These are phyloP conservation scores for Penicillium cosmopolitanum DNA, from an alignment of 495 filamentous ascomycete species.

Conservation along the genomic window DNA sequence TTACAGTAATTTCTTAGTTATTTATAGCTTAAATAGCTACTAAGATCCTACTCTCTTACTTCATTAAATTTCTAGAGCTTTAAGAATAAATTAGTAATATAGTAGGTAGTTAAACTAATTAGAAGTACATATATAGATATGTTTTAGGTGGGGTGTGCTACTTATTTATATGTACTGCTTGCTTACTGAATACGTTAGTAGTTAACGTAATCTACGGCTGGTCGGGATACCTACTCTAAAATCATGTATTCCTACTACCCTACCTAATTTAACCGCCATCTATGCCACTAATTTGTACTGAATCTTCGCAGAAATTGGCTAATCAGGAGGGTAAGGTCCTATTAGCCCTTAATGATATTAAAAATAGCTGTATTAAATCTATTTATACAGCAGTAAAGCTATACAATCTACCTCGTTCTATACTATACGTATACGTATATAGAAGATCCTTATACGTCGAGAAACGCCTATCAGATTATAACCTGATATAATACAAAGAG, in stretches of 20 bases:
- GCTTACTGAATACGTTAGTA: no score
- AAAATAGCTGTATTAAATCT: conserved; percentile 1
- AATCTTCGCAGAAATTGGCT: background rate
- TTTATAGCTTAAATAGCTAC: no score
- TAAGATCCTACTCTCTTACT: no score
- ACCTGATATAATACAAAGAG: background rate
- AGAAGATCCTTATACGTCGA: background rate
- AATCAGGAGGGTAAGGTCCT: background rate
- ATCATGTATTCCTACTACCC: background rate
- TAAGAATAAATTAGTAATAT: no score
- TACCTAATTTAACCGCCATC: background rate
- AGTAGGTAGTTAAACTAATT: no score
- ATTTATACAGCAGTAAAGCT: background rate
- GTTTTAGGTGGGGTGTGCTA: no score
- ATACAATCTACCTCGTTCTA: background rate
- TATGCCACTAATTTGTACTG: background rate
- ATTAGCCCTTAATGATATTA: background rate
- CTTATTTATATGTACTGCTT: no score
- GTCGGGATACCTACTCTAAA: background rate
- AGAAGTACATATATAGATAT: no score
- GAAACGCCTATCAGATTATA: background rate
- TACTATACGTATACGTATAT: no score
- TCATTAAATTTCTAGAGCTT: no score
- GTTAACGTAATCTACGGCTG: background rate
- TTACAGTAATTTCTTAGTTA: no score